Conservation (phyloP, 73 alveolate genomes). For the Tetrahymena elliotti region DNA sequence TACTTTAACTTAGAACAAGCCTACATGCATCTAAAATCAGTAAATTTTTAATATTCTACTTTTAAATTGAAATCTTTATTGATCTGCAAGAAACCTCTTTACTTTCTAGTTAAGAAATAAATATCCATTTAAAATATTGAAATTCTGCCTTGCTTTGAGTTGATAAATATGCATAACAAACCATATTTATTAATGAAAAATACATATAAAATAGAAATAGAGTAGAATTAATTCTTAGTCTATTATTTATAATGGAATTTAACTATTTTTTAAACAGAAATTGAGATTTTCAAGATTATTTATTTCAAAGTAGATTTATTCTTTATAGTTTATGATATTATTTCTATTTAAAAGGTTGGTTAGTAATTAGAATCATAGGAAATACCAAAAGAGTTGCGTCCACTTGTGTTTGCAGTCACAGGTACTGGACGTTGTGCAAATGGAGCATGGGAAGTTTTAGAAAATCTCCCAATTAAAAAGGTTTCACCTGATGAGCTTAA, state of each 20-base stretch:
- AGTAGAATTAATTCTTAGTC: not conserved
- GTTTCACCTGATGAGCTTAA: constrained; percentile 66
- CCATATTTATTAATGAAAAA: not conserved
- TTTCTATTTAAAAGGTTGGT: constrained; percentile 33
- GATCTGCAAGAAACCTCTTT: not conserved
- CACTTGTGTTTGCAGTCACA: constrained; percentile 67
- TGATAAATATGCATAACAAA: no score
- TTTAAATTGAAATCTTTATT: no score
- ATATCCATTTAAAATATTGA: no score
- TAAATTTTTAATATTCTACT: not conserved
- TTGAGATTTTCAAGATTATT: not conserved
- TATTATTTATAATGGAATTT: no score
- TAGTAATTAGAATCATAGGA: constrained; percentile 52
- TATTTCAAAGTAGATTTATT: not conserved
- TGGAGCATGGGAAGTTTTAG: constrained; percentile 68
- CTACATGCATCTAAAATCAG: not conserved
- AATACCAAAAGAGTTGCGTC: constrained; percentile 52
- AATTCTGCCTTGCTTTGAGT: no score
- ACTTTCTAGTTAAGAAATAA: not conserved
- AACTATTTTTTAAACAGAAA: no score
- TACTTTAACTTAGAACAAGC: constrained; percentile 55
- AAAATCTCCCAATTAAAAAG: constrained; percentile 56
- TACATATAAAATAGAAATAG: not conserved
- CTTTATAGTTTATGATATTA: not conserved
- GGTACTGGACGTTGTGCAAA: constrained; percentile 78